Conservation (phyloP, 106 monocot genomes). For the Dendrobium huoshanense region DNA sequence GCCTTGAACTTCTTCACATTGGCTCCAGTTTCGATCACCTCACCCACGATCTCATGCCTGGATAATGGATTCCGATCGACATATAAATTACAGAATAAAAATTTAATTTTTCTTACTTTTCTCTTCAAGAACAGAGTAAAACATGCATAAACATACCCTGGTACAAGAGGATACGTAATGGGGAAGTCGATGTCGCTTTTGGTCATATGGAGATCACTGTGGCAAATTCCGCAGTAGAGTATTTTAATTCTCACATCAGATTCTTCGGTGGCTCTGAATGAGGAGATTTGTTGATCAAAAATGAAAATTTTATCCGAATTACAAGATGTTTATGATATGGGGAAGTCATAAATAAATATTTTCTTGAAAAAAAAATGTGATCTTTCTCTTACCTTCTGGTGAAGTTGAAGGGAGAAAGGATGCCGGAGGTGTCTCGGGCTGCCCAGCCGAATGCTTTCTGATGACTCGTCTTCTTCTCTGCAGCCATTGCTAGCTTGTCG, state of each 20-base stretch:
- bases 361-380: not conserved
- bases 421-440: constrained; percentile 13
- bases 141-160: constrained; percentile 17
- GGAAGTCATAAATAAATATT: not conserved
- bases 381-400: constrained; percentile 1
- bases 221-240: constrained; percentile 55
- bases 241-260: constrained; percentile 52
- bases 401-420: constrained; percentile 22
- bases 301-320: too few relatives aligned
- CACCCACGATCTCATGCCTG: constrained; percentile 66
- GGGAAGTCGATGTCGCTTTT: constrained; percentile 41
- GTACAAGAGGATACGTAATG: constrained; percentile 34
- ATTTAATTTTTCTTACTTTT: too few relatives aligned
- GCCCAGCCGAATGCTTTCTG: constrained; percentile 18
- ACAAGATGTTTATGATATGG: too few relatives aligned
- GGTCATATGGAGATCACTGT: constrained; percentile 42
- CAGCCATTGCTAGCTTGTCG: not conserved
- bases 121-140: too few relatives aligned
- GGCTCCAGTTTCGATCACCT: constrained; percentile 47
- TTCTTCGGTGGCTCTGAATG: not conserved
- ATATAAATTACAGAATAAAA: not conserved
- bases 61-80: not conserved
- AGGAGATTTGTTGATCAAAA: too few relatives aligned
- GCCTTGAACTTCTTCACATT: constrained; percentile 48
- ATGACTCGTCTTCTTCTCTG: not conserved